These are phyloP conservation scores for Aechmea fasciata DNA, from an alignment of 176 grass and related monocot genomes.

Conservation along the genomic window DNA sequence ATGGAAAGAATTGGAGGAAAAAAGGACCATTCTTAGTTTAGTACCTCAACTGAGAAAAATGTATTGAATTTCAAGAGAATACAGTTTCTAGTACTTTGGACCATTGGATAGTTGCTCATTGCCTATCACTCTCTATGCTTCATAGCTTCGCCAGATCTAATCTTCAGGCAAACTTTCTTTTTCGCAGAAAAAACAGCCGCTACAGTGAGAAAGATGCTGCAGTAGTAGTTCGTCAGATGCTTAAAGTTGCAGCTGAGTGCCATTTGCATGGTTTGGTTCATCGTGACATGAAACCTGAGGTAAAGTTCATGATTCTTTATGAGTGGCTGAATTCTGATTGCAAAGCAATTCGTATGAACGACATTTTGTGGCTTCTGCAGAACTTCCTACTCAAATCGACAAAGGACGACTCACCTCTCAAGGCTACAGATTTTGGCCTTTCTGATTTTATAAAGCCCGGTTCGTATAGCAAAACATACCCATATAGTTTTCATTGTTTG, in stretches of 20 bases:
- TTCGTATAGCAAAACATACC: constrained; percentile 24
- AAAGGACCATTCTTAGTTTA: too few relatives aligned
- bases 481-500: constrained; percentile 2
- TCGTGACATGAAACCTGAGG: constrained; percentile 99
- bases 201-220: constrained; percentile 97
- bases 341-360: constrained; percentile 9
- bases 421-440: constrained; percentile 96
- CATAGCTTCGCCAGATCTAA: constrained; percentile 1
- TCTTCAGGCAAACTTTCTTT: constrained; percentile 5
- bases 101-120: not conserved
- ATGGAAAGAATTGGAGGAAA: too few relatives aligned
- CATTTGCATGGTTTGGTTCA: constrained; percentile 96
- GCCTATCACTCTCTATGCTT: not conserved
- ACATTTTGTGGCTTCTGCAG: constrained; percentile 31
- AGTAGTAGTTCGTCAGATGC: constrained; percentile 87
- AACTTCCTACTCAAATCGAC: constrained; percentile 92
- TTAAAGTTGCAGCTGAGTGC: constrained; percentile 96
- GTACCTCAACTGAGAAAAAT: too few relatives aligned
- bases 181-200: constrained; percentile 71
- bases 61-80: not conserved
- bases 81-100: not conserved
- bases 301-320: constrained; percentile 24
- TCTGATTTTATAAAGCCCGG: constrained; percentile 96
- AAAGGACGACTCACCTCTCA: constrained; percentile 66
- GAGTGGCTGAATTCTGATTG: constrained; percentile 7